Conservation (phyloP, 2,329 filamentous ascomycete genomes). For the Fusarium paranaense region DNA sequence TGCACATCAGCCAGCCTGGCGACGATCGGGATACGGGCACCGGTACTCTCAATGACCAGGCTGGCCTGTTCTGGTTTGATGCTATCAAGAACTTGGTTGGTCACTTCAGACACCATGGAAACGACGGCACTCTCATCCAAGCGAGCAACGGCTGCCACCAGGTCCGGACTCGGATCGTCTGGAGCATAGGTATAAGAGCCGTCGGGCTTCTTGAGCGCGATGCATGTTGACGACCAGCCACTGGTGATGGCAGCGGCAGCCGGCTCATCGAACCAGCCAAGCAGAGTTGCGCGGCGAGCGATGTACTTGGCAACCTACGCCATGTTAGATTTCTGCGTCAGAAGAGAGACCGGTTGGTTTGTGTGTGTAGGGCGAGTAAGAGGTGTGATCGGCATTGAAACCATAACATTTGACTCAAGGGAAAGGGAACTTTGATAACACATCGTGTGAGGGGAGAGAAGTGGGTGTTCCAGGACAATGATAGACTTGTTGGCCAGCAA, state of each 20-base stretch:
- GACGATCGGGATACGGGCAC: constrained; percentile 40
- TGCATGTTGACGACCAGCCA: constrained; percentile 42
- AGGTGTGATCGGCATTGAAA: background rate
- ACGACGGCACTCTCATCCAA: constrained; percentile 37
- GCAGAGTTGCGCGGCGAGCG: constrained; percentile 40
- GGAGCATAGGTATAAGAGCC: constrained; percentile 36
- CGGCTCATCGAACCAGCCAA: constrained; percentile 45
- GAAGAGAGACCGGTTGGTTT: background rate
- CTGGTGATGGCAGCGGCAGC: constrained; percentile 31
- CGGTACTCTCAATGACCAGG: constrained; percentile 36
- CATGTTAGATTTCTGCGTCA: constrained; percentile 2
- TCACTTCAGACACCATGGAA: constrained; percentile 42
- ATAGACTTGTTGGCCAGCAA: background rate
- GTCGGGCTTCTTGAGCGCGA: constrained; percentile 39
- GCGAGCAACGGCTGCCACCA: constrained; percentile 34
- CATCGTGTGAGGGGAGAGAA: background rate
- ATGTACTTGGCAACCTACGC: constrained; percentile 42
- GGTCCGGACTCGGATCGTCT: constrained; percentile 37
- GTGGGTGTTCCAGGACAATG: background rate
- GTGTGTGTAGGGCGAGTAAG: background rate
- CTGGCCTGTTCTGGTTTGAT: constrained; percentile 34
- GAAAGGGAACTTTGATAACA: background rate
- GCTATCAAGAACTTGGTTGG: constrained; percentile 32
- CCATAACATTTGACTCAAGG: background rate
- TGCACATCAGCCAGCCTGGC: constrained; percentile 32